phyloP scores from a whole-genome alignment of 2,329 filamentous ascomycete species.

The Epichloe sibirici region DNA sequence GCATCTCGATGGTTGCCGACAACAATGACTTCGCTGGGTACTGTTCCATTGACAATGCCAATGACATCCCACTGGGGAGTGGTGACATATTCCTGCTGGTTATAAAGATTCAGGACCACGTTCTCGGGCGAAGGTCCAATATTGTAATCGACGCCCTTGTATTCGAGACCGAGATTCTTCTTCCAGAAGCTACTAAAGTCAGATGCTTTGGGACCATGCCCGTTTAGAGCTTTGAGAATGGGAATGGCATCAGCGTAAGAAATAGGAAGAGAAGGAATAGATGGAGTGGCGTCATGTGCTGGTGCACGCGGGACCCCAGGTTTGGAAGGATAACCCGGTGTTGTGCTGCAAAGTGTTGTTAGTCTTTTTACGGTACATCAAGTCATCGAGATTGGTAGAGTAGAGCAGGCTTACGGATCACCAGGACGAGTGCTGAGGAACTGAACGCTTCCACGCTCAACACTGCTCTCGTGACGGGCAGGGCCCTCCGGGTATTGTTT shows the following conservation, averaged over 20 bases:
- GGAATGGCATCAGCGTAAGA: conserved; percentile 81
- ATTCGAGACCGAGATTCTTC: conserved; percentile 56
- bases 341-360: conserved; percentile 41
- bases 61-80: conserved; percentile 87
- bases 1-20: conserved; percentile 89
- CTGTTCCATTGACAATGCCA: conserved; percentile 78
- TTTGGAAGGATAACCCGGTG: conserved; percentile 85
- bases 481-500: conserved; percentile 74
- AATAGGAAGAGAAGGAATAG: conserved; percentile 83
- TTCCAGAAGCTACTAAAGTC: conserved; percentile 64
- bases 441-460: conserved; percentile 79
- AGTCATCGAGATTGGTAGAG: not conserved
- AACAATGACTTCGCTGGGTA: conserved; percentile 74
- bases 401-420: conserved; percentile 42
- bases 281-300: conserved; percentile 57
- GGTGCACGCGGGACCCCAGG: conserved; percentile 71
- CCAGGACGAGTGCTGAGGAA: conserved; percentile 60
- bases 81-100: conserved; percentile 70
- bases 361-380: not conserved
- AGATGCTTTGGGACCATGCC: conserved; percentile 65
- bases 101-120: conserved; percentile 59
- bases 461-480: conserved; percentile 74
- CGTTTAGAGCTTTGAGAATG: conserved; percentile 80
- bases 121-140: conserved; percentile 69
- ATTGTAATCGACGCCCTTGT: conserved; percentile 75